Evolutionary conservation across 345 rosid genomes (phyloP).

Genomic region (Ricinus communis): DNA sequence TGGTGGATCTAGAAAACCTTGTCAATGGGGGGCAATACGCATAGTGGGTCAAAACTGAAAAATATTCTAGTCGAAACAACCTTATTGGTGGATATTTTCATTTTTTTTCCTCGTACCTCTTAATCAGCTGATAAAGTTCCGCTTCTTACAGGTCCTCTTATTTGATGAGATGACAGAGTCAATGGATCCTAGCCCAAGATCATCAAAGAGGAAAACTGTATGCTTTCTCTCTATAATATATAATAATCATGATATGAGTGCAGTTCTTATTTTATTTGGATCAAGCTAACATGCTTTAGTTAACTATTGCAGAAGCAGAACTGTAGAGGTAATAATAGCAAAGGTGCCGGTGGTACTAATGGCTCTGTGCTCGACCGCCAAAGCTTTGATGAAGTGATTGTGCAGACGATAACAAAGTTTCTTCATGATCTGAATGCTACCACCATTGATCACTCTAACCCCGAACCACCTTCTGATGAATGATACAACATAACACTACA

Average conservation of each 20-base stretch:
- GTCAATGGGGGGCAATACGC: no score
- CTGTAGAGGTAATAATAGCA: background rate
- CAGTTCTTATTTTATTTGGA: background rate
- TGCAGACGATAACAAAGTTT: conserved; percentile 22
- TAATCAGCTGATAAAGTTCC: no score
- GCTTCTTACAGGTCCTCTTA: background rate
- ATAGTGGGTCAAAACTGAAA: no score
- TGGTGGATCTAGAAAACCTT: no score
- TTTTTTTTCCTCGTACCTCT: no score
- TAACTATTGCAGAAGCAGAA: background rate
- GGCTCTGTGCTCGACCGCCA: background rate
- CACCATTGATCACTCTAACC: background rate
- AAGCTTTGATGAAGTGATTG: conserved; percentile 12
- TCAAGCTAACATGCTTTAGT: background rate
- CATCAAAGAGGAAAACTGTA: conserved; percentile 10
- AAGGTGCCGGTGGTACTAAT: no score
- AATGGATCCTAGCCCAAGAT: no score
- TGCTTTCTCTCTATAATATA: no score
- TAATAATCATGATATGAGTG: no score
- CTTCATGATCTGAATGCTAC: conserved; percentile 11
- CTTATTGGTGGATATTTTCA: no score
- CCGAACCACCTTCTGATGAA: conserved; percentile 8
- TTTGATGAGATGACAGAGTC: conserved; percentile 9
- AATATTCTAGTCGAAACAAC: no score
- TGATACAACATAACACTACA: background rate